These are phyloP conservation scores for Umbilicaria muhlenbergii DNA, from an alignment of 495 filamentous ascomycete genomes.

Conservation along the genomic window DNA sequence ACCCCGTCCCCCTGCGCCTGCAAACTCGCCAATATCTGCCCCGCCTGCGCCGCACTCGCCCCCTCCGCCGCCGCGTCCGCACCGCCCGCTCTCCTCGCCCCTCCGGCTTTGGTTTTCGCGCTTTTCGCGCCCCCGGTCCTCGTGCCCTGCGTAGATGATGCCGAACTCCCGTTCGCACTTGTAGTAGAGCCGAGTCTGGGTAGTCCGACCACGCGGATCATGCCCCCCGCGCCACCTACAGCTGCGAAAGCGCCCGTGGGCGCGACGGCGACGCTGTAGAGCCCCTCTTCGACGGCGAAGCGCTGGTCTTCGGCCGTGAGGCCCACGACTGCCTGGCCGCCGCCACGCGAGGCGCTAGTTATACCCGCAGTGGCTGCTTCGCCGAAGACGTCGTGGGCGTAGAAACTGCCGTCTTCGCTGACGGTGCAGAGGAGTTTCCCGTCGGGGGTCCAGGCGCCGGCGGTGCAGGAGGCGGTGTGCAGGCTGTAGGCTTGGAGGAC, in stretches of 20 bases:
- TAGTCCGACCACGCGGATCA: conserved; percentile 68
- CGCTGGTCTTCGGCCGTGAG: conserved; percentile 75
- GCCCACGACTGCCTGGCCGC: conserved; percentile 57
- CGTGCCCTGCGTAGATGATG: conserved; percentile 18
- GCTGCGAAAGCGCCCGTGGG: conserved; percentile 65
- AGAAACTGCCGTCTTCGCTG: conserved; percentile 72
- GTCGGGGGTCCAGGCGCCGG: conserved; percentile 80
- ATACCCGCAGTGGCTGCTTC: conserved; percentile 55
- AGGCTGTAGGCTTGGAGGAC: conserved; percentile 85
- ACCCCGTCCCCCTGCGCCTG: conserved; percentile 62
- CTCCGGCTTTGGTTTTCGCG: conserved; percentile 28
- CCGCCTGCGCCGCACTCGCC: conserved; percentile 45
- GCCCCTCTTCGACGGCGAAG: conserved; percentile 79
- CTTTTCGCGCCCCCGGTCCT: conserved; percentile 28
- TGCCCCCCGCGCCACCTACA: conserved; percentile 74
- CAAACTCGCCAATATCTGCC: conserved; percentile 60
- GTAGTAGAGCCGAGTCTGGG: conserved; percentile 40
- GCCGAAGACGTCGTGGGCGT: conserved; percentile 87
- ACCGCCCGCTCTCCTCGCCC: conserved; percentile 22
- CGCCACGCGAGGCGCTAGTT: conserved; percentile 48
- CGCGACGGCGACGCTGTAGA: conserved; percentile 72
- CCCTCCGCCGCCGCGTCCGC: conserved; percentile 9
- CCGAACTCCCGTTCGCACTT: conserved; percentile 9
- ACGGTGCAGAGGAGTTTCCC: conserved; percentile 83
- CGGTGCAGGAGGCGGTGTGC: conserved; percentile 75